These are phyloP conservation scores for Blepharisma japonicum DNA, from an alignment of 73 alveolate species.

Conservation along the genomic window DNA sequence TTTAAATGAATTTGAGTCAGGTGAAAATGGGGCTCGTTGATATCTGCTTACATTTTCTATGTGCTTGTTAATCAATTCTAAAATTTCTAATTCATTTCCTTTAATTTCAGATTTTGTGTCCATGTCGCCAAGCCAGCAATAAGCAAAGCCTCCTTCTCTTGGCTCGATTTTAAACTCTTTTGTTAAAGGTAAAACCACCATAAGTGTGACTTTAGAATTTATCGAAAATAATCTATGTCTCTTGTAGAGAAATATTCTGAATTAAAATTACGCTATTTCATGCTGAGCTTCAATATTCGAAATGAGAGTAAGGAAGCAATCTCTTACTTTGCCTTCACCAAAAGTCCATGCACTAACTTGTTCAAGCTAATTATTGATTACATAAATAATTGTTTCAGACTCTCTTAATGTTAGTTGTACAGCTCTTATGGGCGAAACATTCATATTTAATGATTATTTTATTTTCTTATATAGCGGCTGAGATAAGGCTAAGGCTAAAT, in stretches of 20 bases:
- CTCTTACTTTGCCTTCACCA: neutral
- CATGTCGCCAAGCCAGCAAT: neutral
- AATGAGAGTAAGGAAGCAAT: neutral
- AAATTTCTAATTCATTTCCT: neutral
- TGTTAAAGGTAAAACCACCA: slow-evolving; percentile 12
- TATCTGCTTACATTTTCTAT: slow-evolving; percentile 1
- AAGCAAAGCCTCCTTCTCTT: neutral
- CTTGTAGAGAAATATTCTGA: neutral
- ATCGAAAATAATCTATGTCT: neutral
- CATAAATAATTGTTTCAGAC: no score
- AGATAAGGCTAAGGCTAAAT: no score
- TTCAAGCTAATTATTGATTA: neutral
- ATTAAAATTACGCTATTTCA: neutral
- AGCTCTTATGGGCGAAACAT: no score
- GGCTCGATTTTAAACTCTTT: slow-evolving; percentile 6
- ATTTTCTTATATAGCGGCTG: no score
- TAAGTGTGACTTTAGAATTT: neutral
- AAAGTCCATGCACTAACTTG: neutral
- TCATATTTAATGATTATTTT: no score
- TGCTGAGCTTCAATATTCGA: neutral
- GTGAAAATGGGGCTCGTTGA: neutral
- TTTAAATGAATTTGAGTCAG: neutral
- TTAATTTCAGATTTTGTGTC: neutral
- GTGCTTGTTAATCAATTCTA: neutral
- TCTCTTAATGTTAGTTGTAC: no score